Percentiles rank a stretch among this genome's conserved stretches.
These are phyloP conservation scores for Aspergillus terreus DNA, from an alignment of 2,329 filamentous ascomycete genomes.

Conservation along the genomic window DNA sequence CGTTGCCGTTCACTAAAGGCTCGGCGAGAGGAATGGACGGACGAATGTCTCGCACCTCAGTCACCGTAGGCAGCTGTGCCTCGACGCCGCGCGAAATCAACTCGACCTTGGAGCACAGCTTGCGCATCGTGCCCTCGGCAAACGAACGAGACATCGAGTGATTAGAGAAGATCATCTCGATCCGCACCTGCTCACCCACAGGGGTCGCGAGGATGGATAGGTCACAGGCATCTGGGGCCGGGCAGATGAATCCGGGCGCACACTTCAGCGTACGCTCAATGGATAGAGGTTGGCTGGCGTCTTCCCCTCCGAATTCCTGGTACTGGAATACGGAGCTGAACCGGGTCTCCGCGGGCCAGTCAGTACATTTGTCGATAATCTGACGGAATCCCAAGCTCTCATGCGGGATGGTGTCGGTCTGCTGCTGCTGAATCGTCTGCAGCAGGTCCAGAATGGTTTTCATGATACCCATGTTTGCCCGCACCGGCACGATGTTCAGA, in stretches of 20 bases:
- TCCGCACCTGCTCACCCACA: constrained; percentile 7
- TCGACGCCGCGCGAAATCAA: constrained; percentile 5
- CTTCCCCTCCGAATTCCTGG: constrained; percentile 28
- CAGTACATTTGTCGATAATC: constrained; percentile 53
- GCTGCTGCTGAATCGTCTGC: constrained; percentile 48
- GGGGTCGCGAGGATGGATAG: constrained; percentile 11
- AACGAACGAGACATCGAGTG: constrained; percentile 9
- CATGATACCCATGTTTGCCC: constrained; percentile 13
- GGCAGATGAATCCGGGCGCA: constrained; percentile 12
- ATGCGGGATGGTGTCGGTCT: constrained; percentile 45
- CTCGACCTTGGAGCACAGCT: constrained; percentile 4
- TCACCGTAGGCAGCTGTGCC: neutral
- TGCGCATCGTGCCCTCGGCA: constrained; percentile 6
- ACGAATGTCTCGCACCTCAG: neutral
- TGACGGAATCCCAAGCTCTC: constrained; percentile 52
- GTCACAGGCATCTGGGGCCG: constrained; percentile 10
- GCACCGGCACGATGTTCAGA: constrained; percentile 25
- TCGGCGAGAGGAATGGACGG: constrained; percentile 9
- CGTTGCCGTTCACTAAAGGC: neutral
- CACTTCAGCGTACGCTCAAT: constrained; percentile 8
- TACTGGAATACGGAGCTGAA: constrained; percentile 57
- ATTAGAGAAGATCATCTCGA: constrained; percentile 14
- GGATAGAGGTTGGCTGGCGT: constrained; percentile 8
- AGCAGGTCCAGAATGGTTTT: constrained; percentile 45
- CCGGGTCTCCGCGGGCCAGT: constrained; percentile 52